These are phyloP conservation scores for Pistacia atlantica DNA, from an alignment of 345 rosid genomes.

Conservation along the genomic window DNA sequence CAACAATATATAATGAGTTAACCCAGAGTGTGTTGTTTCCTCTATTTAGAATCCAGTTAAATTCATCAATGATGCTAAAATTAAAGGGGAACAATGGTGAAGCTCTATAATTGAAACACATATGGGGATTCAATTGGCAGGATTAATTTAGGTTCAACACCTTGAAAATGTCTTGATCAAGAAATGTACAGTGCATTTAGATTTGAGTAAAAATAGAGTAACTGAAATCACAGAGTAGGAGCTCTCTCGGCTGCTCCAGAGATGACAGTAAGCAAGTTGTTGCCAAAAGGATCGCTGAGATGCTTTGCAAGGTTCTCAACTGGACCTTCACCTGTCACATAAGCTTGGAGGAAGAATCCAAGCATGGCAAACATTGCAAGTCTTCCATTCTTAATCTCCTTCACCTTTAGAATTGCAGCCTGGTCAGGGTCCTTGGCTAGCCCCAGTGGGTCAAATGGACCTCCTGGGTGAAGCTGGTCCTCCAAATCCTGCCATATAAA, in stretches of 20 bases:
- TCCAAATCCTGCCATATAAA: constrained; percentile 61
- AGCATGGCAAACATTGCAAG: constrained; percentile 97
- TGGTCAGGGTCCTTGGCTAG: constrained; percentile 93
- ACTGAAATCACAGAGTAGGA: constrained; percentile 67
- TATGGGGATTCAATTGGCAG: not conserved
- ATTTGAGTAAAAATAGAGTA: not conserved
- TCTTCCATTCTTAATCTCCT: constrained; percentile 96
- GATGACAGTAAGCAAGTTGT: constrained; percentile 96
- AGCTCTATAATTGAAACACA: not conserved
- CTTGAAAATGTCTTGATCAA: constrained; percentile 4
- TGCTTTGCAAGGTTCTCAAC: constrained; percentile 92
- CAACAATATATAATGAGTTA: too few species aligned
- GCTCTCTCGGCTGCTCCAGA: constrained; percentile 75
- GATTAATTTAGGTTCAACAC: constrained; percentile 6
- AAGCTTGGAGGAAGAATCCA: constrained; percentile 84
- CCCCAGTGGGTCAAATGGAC: constrained; percentile 96
- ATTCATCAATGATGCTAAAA: not conserved
- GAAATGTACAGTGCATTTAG: constrained; percentile 19
- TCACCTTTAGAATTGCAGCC: constrained; percentile 89
- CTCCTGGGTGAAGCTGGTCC: constrained; percentile 98
- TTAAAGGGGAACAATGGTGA: not conserved
- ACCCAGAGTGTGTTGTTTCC: too few species aligned
- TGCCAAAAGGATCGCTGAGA: constrained; percentile 95
- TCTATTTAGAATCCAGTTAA: too few species aligned
- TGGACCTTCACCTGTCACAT: constrained; percentile 94